Evolutionary conservation across 148 eudicot genomes (phyloP), one percentile per base, ranked within the genome.

Genomic region (Beta vulgaris): DNA sequence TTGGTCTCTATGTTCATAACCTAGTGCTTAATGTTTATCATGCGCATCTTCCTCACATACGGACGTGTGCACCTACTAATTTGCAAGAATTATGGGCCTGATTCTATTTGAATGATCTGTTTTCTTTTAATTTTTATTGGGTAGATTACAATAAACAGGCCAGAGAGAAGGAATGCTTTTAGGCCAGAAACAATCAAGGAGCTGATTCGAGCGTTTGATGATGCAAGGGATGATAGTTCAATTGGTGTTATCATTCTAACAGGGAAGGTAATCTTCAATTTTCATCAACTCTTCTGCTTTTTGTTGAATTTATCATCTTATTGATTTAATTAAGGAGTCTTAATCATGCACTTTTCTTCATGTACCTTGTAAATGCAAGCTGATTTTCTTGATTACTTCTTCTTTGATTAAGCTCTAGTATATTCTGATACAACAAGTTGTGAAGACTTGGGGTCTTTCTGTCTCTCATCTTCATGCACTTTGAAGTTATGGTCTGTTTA

Each of bases 131-230:
- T 8, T 46, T 18, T 14, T 60, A 14, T 36, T 37, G 59, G 25
- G 68, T 59, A 95, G 97, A 95, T 95, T 59, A 92, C 98, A 35
- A 95, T 95, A 36, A 95, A 95, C 75, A 85, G 98, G 79, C 97
- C 96, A 16, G 91, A 92, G 68, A 90, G 89, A 72, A 92, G 98
- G 80, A 95, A 95, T 84, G 97, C 98, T 12, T 95, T 92, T 72
- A 83, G 98, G 71, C 97, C 98, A 26, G 91, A 79, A 0, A 95
- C 98, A 32, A 71, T 92, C 13, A 95, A 89, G 89, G 97, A 95
- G 90, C 87, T 95, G 23, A 89, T 84, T 35, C 85, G 85, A 9
- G 98, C 98, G 10, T 90, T 95, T 76, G 85, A 90, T 77, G 96
- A 95, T 82, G 97, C 98, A 62, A 89, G 98, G 80, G 93, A 95